Evolutionary conservation across 78 protist species (phyloP), one percentile per base, ranked within the genome.

Genomic region (Diacronema lutheri): DNA sequence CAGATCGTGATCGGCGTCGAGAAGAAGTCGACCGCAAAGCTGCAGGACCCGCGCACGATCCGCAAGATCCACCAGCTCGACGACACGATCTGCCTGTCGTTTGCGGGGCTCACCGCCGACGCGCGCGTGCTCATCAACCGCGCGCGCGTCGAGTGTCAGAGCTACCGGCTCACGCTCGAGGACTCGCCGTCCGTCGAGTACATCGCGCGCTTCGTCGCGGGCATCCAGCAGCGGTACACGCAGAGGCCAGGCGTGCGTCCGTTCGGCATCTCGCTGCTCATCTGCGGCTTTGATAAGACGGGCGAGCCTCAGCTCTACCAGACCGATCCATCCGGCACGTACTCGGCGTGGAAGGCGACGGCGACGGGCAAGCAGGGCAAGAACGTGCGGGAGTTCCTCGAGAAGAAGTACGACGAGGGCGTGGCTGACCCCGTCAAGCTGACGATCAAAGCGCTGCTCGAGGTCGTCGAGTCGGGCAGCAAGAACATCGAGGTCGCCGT

Each of bases 171-270:
- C 35, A 94, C 94, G 9, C 87, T 96, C 44, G 99, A 97, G 73
- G 99, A 97, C 81, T 71, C 93, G 11, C 92, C 94, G 56, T 76
- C 97, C 1, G 93, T 96, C 19, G 99, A 95, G 65, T 78, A 73
- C 72, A 66, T 83, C 60, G 76, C 87, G 14, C 58, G 81, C 21
- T 74, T 56, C 55, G 46, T 57, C 35, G 60, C 61, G 14, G 93
- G 95, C 38, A 83, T 93, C 37, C 96, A 95, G 91, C 95, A 98
- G 96, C 89, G 90, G 33, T 98, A 96, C 94, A 99, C 99, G 19
- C 99, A 98, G 81, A 77, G 95, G 64, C 80, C 80, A 38, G 99
- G 99, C 23, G 95, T 94, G 71, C 93, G 99, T 23, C 99, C 99
- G 26, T 98, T 97, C 73, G 99, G 99, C 40, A 92, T 99, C 44